phyloP scores from a whole-genome alignment of 352 stramenopile genomes.

The Plasmopara halstedii region DNA sequence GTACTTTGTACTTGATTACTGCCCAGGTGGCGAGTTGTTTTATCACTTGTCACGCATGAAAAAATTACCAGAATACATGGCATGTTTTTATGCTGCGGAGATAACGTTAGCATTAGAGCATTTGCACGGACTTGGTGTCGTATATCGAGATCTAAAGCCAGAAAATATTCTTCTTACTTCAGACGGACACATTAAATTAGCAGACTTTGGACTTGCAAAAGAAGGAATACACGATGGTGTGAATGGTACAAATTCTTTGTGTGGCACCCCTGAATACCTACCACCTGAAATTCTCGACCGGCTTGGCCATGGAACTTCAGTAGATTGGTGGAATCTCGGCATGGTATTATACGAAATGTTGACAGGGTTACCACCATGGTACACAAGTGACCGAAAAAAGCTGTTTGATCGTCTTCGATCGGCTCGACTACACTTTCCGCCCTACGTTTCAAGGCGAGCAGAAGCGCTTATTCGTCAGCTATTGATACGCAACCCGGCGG shows the following conservation, averaged over 20 bases:
- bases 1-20: slow-evolving; percentile 96
- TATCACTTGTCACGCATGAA: slow-evolving; percentile 85
- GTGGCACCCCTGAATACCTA: slow-evolving; percentile 84
- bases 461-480: slow-evolving; percentile 75
- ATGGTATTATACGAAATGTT: slow-evolving; percentile 83
- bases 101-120: slow-evolving; percentile 82
- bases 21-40: slow-evolving; percentile 82
- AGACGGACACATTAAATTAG: slow-evolving; percentile 86
- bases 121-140: slow-evolving; percentile 71
- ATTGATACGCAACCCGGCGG: slow-evolving; percentile 66
- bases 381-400: slow-evolving; percentile 86
- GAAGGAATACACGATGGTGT: slow-evolving; percentile 63
- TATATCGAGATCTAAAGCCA: slow-evolving; percentile 77
- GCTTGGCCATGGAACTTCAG: slow-evolving; percentile 79
- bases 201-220: slow-evolving; percentile 79
- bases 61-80: slow-evolving; percentile 82
- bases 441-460: slow-evolving; percentile 68
- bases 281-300: slow-evolving; percentile 80
- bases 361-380: slow-evolving; percentile 78
- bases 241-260: slow-evolving; percentile 72
- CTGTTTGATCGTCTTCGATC: slow-evolving; percentile 79
- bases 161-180: slow-evolving; percentile 74
- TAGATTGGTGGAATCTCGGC: slow-evolving; percentile 91
- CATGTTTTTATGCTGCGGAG: slow-evolving; percentile 85
- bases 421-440: slow-evolving; percentile 74